These are phyloP conservation scores for Colletotrichum sp. DNA, from an alignment of 2,329 filamentous ascomycete genomes.

Conservation along the genomic window DNA sequence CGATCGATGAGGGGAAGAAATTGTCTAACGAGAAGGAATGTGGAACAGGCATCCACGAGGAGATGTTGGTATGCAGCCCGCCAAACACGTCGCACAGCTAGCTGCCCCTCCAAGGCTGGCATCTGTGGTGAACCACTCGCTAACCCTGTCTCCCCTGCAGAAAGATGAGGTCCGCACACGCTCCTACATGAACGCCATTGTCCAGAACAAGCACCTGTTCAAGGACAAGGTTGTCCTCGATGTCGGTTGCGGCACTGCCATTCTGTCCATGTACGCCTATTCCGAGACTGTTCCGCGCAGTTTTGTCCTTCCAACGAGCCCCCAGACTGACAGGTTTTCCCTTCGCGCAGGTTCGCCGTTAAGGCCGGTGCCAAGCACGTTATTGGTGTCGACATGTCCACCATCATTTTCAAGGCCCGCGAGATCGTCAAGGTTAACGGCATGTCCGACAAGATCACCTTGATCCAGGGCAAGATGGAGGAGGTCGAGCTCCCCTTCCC, in stretches of 20 bases:
- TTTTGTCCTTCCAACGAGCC: neutral
- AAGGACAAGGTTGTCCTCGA: conserved; percentile 88
- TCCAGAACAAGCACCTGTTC: conserved; percentile 95
- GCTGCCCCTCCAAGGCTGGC: neutral
- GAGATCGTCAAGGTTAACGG: conserved; percentile 95
- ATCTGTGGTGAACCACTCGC: neutral
- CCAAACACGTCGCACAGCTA: conserved; percentile 10
- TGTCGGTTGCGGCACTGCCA: conserved; percentile 95
- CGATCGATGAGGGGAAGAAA: conserved; percentile 8
- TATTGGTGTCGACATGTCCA: conserved; percentile 99
- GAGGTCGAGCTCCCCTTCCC: conserved; percentile 92
- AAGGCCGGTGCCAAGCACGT: conserved; percentile 98
- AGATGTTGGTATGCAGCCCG: conserved; percentile 83
- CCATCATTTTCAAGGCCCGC: conserved; percentile 97
- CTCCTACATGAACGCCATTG: conserved; percentile 96
- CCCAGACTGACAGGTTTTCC: neutral
- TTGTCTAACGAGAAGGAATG: conserved; percentile 4
- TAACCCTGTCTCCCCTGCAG: conserved; percentile 47
- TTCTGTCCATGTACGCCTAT: conserved; percentile 88
- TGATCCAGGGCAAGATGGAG: conserved; percentile 99
- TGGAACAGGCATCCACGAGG: conserved; percentile 84
- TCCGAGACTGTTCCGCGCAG: neutral
- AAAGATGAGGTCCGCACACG: conserved; percentile 98
- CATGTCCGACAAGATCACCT: conserved; percentile 93
- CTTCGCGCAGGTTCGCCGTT: conserved; percentile 80